phyloP scores from a whole-genome alignment of 768 basidiomycete genomes.

The Suillus decipiens region DNA sequence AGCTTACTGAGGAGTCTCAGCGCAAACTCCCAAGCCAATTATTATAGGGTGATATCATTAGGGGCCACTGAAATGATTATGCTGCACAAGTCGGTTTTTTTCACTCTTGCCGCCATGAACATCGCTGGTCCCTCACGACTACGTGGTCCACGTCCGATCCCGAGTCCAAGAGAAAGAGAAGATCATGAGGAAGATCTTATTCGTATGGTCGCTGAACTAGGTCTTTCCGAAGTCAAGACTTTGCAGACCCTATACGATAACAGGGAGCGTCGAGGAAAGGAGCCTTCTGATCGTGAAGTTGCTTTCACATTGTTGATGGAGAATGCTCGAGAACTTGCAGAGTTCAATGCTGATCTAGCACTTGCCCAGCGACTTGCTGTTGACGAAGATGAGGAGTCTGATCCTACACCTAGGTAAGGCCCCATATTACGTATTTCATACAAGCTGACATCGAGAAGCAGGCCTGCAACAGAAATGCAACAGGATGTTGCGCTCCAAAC shows the following conservation, averaged over 20 bases:
- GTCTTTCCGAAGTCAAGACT: constrained; percentile 21
- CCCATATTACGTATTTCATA: too few species aligned
- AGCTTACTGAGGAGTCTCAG: too few species aligned
- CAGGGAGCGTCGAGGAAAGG: constrained; percentile 8
- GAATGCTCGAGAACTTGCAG: constrained; percentile 22
- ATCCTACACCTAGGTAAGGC: background rate
- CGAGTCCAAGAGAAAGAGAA: constrained; percentile 21
- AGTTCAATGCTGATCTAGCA: constrained; percentile 1
- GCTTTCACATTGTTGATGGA: constrained; percentile 27
- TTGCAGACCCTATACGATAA: constrained; percentile 14
- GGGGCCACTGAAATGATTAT: background rate
- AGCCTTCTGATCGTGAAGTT: constrained; percentile 24
- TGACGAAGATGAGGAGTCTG: background rate
- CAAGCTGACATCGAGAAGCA: background rate
- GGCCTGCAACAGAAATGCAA: background rate
- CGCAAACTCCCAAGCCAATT: too few species aligned
- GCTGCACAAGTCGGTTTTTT: background rate
- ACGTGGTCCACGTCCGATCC: background rate
- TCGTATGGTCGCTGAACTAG: constrained; percentile 21
- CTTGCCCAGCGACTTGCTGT: background rate
- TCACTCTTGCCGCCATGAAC: constrained; percentile 19
- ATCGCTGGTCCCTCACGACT: constrained; percentile 27
- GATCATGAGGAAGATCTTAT: constrained; percentile 27
- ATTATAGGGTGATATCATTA: background rate
- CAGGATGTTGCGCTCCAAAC: too few species aligned